These are phyloP conservation scores for Pythium pectinolyticum DNA, from an alignment of 352 stramenopile genomes.

Conservation along the genomic window DNA sequence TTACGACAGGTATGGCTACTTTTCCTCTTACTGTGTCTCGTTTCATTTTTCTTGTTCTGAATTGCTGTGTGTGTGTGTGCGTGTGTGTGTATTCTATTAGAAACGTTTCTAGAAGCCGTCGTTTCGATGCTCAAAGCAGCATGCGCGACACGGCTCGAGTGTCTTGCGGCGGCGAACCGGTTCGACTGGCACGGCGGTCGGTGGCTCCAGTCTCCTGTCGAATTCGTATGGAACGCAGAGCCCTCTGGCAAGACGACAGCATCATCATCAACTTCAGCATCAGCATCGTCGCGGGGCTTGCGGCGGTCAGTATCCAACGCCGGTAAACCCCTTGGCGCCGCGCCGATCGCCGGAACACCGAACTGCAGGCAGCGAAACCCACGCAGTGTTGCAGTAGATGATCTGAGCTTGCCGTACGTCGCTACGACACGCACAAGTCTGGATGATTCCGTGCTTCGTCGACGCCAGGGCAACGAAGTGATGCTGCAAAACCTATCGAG, in stretches of 20 bases:
- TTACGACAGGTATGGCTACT: slow-evolving; percentile 31
- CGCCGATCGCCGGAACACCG: slow-evolving; percentile 8
- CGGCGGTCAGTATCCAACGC: slow-evolving; percentile 10
- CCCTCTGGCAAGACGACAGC: not conserved
- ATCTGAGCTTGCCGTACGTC: not conserved
- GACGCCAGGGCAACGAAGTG: slow-evolving; percentile 4
- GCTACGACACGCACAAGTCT: slow-evolving; percentile 25
- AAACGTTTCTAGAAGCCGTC: slow-evolving; percentile 62
- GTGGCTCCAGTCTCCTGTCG: slow-evolving; percentile 59
- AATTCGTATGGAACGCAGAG: slow-evolving; percentile 28
- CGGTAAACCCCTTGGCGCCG: not conserved
- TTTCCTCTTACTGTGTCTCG: no score
- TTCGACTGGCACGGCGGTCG: slow-evolving; percentile 55
- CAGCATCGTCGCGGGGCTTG: not conserved
- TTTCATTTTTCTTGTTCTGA: no score
- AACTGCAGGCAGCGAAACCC: slow-evolving; percentile 4
- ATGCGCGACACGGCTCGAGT: slow-evolving; percentile 55
- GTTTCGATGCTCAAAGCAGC: slow-evolving; percentile 56
- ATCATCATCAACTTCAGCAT: not conserved
- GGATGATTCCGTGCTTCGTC: slow-evolving; percentile 25
- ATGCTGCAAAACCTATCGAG: not conserved
- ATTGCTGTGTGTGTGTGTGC: slow-evolving; percentile 1
- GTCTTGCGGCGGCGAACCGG: slow-evolving; percentile 47
- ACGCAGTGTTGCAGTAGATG: not conserved
- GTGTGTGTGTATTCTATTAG: no score